A percentile compares a stretch with the other conserved stretches of the same genome.
These are phyloP conservation scores for Pleodorina starrii DNA, from an alignment of 139 green algal genomes.

Conservation along the genomic window DNA sequence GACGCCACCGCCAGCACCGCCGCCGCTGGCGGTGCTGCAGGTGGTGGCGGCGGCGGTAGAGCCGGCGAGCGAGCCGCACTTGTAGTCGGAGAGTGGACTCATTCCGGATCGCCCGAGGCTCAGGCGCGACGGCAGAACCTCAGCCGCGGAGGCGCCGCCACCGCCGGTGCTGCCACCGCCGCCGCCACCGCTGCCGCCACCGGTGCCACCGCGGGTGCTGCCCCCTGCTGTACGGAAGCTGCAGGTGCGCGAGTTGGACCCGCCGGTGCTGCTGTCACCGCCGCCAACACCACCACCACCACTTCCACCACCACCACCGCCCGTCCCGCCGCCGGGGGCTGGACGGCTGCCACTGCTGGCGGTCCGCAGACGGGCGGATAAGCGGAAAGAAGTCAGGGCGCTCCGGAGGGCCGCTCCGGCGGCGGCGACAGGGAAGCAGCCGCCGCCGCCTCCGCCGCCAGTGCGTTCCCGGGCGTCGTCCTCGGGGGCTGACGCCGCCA, in stretches of 20 bases:
- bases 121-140: not conserved
- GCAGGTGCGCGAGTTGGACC: no score
- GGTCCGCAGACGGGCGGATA: not conserved
- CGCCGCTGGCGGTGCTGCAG: not conserved
- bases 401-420: not conserved
- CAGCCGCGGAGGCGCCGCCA: not conserved
- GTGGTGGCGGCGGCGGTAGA: not conserved
- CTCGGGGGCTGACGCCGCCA: not conserved
- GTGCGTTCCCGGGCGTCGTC: not conserved
- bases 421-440: not conserved
- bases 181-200: not conserved
- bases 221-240: no score
- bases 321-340: no score
- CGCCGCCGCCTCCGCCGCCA: not conserved
- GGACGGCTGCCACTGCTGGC: no score
- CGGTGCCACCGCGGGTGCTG: not conserved
- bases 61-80: not conserved
- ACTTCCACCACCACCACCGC: not conserved
- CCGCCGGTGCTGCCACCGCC: not conserved
- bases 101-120: not conserved
- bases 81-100: not conserved
- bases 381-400: not conserved
- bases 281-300: not conserved
- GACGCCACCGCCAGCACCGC: not conserved
- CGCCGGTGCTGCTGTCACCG: no score